These are phyloP conservation scores for Aleurites moluccanus DNA, from an alignment of 441 rosid genomes.

Conservation along the genomic window DNA sequence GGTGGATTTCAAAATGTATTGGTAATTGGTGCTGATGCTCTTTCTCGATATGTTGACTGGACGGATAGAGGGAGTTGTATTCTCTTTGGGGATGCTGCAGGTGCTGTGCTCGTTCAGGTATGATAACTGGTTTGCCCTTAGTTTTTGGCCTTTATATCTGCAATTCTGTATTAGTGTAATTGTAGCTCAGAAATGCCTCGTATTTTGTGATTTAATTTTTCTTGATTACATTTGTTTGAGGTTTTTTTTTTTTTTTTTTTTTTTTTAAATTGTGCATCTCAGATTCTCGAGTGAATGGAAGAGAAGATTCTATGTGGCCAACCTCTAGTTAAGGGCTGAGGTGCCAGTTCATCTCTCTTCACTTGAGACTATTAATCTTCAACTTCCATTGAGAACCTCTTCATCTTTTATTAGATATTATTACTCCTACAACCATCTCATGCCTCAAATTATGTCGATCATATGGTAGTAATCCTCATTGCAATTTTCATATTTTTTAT, in stretches of 20 bases:
- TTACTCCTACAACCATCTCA: neutral
- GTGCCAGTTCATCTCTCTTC: constrained; percentile 2
- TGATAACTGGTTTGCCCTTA: neutral
- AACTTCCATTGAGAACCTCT: neutral
- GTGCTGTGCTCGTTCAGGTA: constrained; percentile 93
- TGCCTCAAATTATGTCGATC: neutral
- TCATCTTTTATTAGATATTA: neutral
- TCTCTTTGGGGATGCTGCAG: constrained; percentile 96
- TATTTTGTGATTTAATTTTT: constrained; percentile 1
- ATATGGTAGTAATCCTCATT: neutral
- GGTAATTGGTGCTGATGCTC: constrained; percentile 86
- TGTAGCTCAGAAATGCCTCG: neutral
- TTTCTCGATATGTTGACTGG: constrained; percentile 93
- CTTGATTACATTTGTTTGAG: neutral
- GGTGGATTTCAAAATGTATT: constrained; percentile 81
- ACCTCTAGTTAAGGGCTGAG: neutral
- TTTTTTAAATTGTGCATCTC: neutral
- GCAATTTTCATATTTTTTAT: neutral
- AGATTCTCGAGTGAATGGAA: neutral
- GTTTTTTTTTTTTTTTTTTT: neutral
- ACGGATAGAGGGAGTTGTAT: constrained; percentile 92
- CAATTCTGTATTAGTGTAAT: neutral
- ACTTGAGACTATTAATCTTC: neutral
- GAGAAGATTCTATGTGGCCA: neutral
- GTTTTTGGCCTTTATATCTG: neutral